A percentile compares a stretch with the other conserved stretches of the same genome.
Evolutionary conservation across 1,139 yeast species (phyloP).

Genomic region (Yamadazyma taylorii): DNA sequence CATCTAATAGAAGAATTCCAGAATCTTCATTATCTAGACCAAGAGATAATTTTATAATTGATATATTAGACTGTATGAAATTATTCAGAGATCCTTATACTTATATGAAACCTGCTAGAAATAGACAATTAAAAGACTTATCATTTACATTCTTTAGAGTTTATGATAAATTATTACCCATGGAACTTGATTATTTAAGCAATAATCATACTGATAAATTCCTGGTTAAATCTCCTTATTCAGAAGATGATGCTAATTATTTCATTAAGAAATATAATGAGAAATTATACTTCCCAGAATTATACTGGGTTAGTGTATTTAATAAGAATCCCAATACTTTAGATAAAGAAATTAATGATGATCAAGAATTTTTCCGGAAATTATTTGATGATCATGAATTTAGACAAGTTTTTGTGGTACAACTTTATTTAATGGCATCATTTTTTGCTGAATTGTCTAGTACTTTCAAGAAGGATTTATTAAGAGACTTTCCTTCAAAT

Average conservation of each 20-base stretch:
- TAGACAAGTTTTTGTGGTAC: constrained; percentile 31
- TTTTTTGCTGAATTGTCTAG: constrained; percentile 32
- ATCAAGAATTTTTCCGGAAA: constrained; percentile 26
- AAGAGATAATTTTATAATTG: constrained; percentile 28
- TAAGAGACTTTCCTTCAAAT: constrained; percentile 24
- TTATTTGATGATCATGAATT: constrained; percentile 29
- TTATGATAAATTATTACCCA: constrained; percentile 28
- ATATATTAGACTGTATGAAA: constrained; percentile 31
- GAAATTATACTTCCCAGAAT: constrained; percentile 35
- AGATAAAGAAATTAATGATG: constrained; percentile 24
- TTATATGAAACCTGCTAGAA: constrained; percentile 25
- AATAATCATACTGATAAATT: constrained; percentile 7
- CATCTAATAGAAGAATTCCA: constrained; percentile 26
- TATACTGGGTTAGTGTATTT: constrained; percentile 36
- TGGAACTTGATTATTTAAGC: constrained; percentile 24
- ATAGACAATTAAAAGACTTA: constrained; percentile 22
- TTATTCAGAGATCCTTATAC: constrained; percentile 39
- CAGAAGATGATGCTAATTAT: constrained; percentile 19
- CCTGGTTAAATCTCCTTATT: constrained; percentile 12
- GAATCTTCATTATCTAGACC: constrained; percentile 24
- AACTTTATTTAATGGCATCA: constrained; percentile 31
- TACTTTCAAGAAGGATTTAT: constrained; percentile 24
- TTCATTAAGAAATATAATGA: constrained; percentile 23
- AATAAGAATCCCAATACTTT: constrained; percentile 16
- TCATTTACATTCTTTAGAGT: constrained; percentile 28